These are phyloP conservation scores for Trichophyton schoenleinii DNA, from an alignment of 2,329 filamentous ascomycete genomes.

Conservation along the genomic window DNA sequence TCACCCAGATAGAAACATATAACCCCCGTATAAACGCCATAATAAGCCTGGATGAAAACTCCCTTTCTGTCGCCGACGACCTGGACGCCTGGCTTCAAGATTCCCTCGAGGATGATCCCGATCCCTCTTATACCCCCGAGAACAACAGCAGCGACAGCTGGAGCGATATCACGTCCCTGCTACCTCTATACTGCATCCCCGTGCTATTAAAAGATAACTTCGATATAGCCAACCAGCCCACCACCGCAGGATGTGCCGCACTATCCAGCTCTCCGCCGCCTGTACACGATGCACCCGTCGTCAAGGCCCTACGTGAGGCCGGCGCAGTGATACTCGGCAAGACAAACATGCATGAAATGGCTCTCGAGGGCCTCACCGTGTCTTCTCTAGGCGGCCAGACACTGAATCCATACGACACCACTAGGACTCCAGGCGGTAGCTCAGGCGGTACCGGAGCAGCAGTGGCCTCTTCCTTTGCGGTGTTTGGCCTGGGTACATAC, in stretches of 20 bases:
- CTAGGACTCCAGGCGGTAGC: slow-evolving; percentile 53
- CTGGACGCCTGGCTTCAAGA: slow-evolving; percentile 29
- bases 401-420: slow-evolving; percentile 52
- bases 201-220: slow-evolving; percentile 54
- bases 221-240: slow-evolving; percentile 43
- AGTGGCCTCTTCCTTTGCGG: slow-evolving; percentile 45
- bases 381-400: slow-evolving; percentile 54
- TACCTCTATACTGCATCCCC: slow-evolving; percentile 48
- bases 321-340: slow-evolving; percentile 50
- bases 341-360: slow-evolving; percentile 51
- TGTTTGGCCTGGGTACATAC: slow-evolving; percentile 48
- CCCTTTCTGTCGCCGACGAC: slow-evolving; percentile 37
- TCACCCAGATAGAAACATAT: slow-evolving; percentile 45
- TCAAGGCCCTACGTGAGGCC: slow-evolving; percentile 38
- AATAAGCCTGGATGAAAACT: slow-evolving; percentile 40
- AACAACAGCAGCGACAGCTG: background rate
- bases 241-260: slow-evolving; percentile 43
- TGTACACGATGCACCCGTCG: slow-evolving; percentile 37
- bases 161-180: slow-evolving; percentile 18
- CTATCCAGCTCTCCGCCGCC: slow-evolving; percentile 34
- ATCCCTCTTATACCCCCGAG: background rate
- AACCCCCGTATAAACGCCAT: slow-evolving; percentile 48
- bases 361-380: slow-evolving; percentile 50
- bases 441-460: slow-evolving; percentile 52
- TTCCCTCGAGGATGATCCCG: background rate